Base-by-base conservation (phyloP, 306 rosid species). In the Quercus parvula region DNA sequence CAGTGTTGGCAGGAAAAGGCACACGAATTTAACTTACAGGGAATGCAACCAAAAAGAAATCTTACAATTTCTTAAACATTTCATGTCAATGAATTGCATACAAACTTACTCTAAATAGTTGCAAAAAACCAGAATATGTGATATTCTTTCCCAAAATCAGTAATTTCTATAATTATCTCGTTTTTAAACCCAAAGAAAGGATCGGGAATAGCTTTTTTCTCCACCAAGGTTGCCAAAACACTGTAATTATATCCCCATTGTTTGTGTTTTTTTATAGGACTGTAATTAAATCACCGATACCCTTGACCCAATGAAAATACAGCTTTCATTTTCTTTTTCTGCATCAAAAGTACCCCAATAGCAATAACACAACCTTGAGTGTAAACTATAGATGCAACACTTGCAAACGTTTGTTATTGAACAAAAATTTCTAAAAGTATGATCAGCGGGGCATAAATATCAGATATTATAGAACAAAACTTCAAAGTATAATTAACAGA, bases 111-210 rank as follows among this genome's bases (percentile, higher is more conserved):
- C 98, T 13, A 86, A 71, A 94, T 92, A 57, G 87, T 79, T 4
- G 91, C 92, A 57, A 92, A 94, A 84, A 92, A 88, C 97, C 97
- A 92, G 79, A 92, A 94, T 30, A 97, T 94, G 86, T 92, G 91
- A 72, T 85, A 79, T 15, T 94, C 94, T 82, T 94, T 88, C 66
- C 98, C 98, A 51, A 97, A 89, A 84, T 92, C 95, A 85, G 97
- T 91, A 89, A 94, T 94, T 67, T 94, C 98, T 13, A 86, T 67
- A 75, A 91, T 88, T 2, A 81, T n/a, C 75, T 92, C 90, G 28
- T 94, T 92, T 80, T 78, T 81, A 71, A 94, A 79, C 28, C 98
- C 97, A 70, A 88, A 90, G 69, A 94, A 94, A 49, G 97, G 98
- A 84, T 94, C 95, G 0, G 88, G 98, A 19, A 91, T 86, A 27